Percentiles rank a stretch among this genome's conserved stretches.
phyloP scores from a whole-genome alignment of 164 flowering plant genomes.

The Hamamelis virginiana region DNA sequence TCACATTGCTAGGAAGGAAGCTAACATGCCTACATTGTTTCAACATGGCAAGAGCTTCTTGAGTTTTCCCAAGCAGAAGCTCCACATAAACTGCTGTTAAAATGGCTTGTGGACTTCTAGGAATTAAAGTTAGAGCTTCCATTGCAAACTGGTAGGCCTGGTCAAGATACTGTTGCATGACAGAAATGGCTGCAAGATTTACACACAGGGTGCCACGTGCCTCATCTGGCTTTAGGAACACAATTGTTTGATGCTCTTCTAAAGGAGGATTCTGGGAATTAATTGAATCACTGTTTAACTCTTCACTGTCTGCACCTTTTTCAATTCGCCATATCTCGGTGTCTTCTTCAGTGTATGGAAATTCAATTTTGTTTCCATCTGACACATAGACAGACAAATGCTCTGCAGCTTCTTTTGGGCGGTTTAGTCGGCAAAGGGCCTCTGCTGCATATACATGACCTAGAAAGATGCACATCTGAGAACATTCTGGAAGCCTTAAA shows the following conservation, averaged over 20 bases:
- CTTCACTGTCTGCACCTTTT: slow-evolving; percentile 54
- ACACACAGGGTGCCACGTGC: slow-evolving; percentile 70
- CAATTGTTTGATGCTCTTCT: slow-evolving; percentile 32
- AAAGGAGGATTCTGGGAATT: slow-evolving; percentile 23
- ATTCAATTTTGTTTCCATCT: slow-evolving; percentile 39
- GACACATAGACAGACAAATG: slow-evolving; percentile 56
- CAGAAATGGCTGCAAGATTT: slow-evolving; percentile 61
- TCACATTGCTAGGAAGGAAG: slow-evolving; percentile 42
- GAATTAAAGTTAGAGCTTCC: slow-evolving; percentile 49
- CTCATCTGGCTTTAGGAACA: slow-evolving; percentile 69
- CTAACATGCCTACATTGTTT: slow-evolving; percentile 57
- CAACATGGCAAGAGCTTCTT: slow-evolving; percentile 72
- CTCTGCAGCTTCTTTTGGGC: slow-evolving; percentile 79
- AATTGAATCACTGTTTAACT: slow-evolving; percentile 34
- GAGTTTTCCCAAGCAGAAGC: slow-evolving; percentile 58
- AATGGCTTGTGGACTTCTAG: slow-evolving; percentile 55
- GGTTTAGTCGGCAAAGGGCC: slow-evolving; percentile 75
- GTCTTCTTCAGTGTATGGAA: slow-evolving; percentile 76
- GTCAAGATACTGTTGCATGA: slow-evolving; percentile 69
- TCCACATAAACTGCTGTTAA: slow-evolving; percentile 69
- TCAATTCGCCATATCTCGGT: slow-evolving; percentile 52
- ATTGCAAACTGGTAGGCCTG: slow-evolving; percentile 53
- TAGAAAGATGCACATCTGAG: slow-evolving; percentile 56
- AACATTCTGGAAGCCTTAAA: slow-evolving; percentile 63
- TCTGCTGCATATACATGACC: slow-evolving; percentile 87